Evolutionary conservation across 2,329 filamentous ascomycete genomes (phyloP).

Genomic region (Incumbomyces delicatus): DNA sequence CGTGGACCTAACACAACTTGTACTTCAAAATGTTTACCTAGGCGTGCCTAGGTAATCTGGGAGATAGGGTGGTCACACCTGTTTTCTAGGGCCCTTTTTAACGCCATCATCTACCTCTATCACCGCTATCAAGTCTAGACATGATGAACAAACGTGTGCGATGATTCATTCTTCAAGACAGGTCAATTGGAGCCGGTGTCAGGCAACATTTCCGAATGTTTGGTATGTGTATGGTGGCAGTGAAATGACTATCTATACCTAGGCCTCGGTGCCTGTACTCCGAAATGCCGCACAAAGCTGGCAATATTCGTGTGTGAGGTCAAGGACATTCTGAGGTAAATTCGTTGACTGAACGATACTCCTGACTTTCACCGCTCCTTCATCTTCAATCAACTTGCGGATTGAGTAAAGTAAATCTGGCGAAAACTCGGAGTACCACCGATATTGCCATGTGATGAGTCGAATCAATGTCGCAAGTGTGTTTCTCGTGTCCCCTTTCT

Average conservation of each 20-base stretch:
- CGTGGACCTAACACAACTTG: too few species aligned
- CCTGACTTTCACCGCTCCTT: slow-evolving; percentile 92
- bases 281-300: slow-evolving; percentile 89
- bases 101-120: too few species aligned
- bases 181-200: too few species aligned
- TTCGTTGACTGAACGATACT: slow-evolving; percentile 96
- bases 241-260: slow-evolving; percentile 20
- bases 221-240: background rate
- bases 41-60: too few species aligned
- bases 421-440: slow-evolving; percentile 99
- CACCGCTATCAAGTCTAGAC: too few species aligned
- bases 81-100: too few species aligned
- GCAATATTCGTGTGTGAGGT: slow-evolving; percentile 93
- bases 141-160: too few species aligned
- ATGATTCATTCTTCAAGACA: too few species aligned
- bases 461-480: slow-evolving; percentile 79
- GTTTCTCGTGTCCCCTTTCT: slow-evolving; percentile 66
- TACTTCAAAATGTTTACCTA: too few species aligned
- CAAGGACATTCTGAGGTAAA: slow-evolving; percentile 82
- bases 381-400: slow-evolving; percentile 88
- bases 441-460: slow-evolving; percentile 93
- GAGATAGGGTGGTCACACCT: too few species aligned
- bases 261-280: slow-evolving; percentile 84
- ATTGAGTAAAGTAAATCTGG: slow-evolving; percentile 80
- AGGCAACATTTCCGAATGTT: background rate